Base-by-base conservation (phyloP, 495 filamentous ascomycete species). In the Podospora anserina region DNA sequence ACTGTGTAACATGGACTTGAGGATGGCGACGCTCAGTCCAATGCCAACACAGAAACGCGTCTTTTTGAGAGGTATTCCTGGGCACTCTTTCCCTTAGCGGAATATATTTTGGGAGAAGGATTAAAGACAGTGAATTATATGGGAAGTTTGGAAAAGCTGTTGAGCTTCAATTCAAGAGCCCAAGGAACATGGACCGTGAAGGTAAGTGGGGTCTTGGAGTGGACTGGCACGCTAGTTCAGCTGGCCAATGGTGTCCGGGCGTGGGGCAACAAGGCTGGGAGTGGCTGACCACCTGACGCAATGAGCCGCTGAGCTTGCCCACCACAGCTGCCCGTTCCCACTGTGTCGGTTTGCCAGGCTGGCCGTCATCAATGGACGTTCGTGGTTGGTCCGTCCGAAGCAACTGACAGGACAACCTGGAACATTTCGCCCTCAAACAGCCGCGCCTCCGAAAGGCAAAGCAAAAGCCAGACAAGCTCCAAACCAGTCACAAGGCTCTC, bases 311-410 rank as follows among this genome's bases (percentile, higher is more conserved):
- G 55, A 26, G 55, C 55, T 58, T 57, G 56, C 57, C 34, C 26
- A 30, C 55, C 28, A 34, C 7, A n/a, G 23, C 16, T 61, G 63
- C 57, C 57, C 57, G 63, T 57, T 69, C 61, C 61, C 61, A 32
- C 28, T 44, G 61, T 26, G 61, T 32, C 61, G 61, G 61, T 63
- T 44, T 18, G 30, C 23, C 30, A 39, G 61, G 13, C 61, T 63
- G 57, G 49, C 63, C 63, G 68, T 66, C 68, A 63, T 66, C 64
- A 66, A 20, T 28, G 49, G 30, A 30, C 53, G 20, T n/a, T 26
- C 27, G n/a, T 58, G 68, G 68, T 69, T 66, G 68, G 68, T 62
- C 63, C 27, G 58, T 66, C 39, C 15, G 57, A 62, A 66, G 34
- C 68, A 53, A 19, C 20, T 39, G 18, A 63, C 60, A 26, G 60